Conservation (phyloP, 176 grass and related monocot species). For the Juncus effusus region DNA sequence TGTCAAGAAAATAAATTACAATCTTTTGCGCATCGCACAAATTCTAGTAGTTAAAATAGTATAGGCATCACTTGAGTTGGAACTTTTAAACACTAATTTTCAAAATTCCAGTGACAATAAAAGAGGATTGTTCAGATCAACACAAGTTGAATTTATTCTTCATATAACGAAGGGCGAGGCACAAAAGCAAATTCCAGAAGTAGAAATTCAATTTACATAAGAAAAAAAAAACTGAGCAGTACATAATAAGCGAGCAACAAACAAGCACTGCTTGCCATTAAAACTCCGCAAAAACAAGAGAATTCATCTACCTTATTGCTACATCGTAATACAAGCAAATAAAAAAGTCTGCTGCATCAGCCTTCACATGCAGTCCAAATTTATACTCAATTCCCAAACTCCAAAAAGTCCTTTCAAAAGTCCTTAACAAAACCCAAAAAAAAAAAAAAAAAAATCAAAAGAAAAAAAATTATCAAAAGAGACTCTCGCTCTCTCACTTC, state of each 20-base stretch:
- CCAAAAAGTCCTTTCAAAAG: neutral
- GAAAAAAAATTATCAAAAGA: slow-evolving; percentile 19
- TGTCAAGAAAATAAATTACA: too few relatives aligned
- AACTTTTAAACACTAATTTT: too few relatives aligned
- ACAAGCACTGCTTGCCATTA: slow-evolving; percentile 9
- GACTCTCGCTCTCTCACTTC: slow-evolving; percentile 40
- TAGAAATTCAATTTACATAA: too few relatives aligned
- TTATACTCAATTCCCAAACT: slow-evolving; percentile 28
- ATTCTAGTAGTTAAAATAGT: too few relatives aligned
- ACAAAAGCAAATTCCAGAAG: slow-evolving; percentile 11
- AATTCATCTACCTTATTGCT: slow-evolving; percentile 25
- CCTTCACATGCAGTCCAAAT: slow-evolving; percentile 7
- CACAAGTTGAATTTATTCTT: too few relatives aligned
- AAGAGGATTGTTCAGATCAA: too few relatives aligned
- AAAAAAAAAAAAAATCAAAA: slow-evolving; percentile 20
- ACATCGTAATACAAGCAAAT: slow-evolving; percentile 15
- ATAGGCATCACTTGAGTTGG: too few relatives aligned
- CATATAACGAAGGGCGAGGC: too few relatives aligned
- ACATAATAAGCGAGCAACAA: neutral
- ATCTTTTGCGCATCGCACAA: too few relatives aligned
- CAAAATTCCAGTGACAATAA: too few relatives aligned
- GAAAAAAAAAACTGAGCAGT: neutral
- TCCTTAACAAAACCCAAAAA: slow-evolving; percentile 11
- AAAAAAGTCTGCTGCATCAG: slow-evolving; percentile 3
- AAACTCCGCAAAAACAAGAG: slow-evolving; percentile 13